Evolutionary conservation across 371 early-diverging fungal species (phyloP).

Genomic region (Dentiscutata heterogama): DNA sequence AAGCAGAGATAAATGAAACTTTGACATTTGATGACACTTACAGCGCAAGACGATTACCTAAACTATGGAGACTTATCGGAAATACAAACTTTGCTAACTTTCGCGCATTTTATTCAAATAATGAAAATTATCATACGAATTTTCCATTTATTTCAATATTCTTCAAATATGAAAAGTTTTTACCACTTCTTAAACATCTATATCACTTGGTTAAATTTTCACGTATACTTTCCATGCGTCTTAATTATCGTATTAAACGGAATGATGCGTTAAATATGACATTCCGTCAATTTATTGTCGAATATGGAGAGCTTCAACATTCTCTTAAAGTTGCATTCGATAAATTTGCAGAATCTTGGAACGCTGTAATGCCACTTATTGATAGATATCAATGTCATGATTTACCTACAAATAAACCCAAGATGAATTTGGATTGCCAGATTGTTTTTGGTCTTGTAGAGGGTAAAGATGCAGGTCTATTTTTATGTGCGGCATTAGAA

Average conservation of each 20-base stretch:
- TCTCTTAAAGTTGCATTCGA: constrained; percentile 3
- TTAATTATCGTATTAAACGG: constrained; percentile 33
- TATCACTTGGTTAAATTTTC: not conserved
- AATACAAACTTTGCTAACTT: constrained; percentile 18
- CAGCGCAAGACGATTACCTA: constrained; percentile 5
- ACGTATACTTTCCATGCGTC: constrained; percentile 3
- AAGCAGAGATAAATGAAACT: constrained; percentile 42
- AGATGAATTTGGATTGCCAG: not conserved
- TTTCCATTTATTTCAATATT: constrained; percentile 24
- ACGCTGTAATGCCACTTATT: not conserved
- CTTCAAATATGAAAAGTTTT: constrained; percentile 5
- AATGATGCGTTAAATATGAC: constrained; percentile 23
- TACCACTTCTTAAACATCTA: constrained; percentile 29
- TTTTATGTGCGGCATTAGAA: constrained; percentile 40
- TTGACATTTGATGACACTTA: constrained; percentile 6
- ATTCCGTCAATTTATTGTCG: constrained; percentile 34
- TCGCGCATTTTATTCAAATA: constrained; percentile 20
- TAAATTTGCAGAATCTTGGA: constrained; percentile 30
- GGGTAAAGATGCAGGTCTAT: not conserved
- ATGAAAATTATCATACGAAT: not conserved
- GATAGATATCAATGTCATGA: constrained; percentile 9
- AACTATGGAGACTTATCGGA: constrained; percentile 20
- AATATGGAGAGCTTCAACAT: not conserved
- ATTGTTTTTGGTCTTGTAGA: constrained; percentile 40
- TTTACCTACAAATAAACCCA: not conserved